These are phyloP conservation scores for Westerdykella ornata DNA, from an alignment of 2,329 filamentous ascomycete genomes.

Conservation along the genomic window DNA sequence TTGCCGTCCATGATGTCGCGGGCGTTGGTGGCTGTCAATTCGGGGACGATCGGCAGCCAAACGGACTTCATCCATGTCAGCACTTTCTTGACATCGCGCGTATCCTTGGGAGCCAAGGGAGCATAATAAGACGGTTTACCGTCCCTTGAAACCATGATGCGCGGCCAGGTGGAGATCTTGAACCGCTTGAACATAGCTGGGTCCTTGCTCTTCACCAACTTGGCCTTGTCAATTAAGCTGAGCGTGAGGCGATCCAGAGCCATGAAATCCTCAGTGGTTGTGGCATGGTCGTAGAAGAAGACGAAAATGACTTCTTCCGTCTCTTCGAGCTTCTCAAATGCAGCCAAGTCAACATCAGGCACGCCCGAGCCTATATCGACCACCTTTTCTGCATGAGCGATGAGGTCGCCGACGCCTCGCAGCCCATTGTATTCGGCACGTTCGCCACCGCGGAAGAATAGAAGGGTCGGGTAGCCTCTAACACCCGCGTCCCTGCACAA, in stretches of 20 bases:
- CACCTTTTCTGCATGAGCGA: constrained; percentile 80
- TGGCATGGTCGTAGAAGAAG: constrained; percentile 96
- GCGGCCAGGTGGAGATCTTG: constrained; percentile 97
- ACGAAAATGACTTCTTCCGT: constrained; percentile 94
- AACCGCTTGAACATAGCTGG: constrained; percentile 68
- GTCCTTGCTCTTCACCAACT: constrained; percentile 85
- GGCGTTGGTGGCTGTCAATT: constrained; percentile 85
- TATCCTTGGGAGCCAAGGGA: constrained; percentile 78
- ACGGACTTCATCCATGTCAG: constrained; percentile 92
- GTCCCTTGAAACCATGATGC: constrained; percentile 80
- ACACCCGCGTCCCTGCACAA: constrained; percentile 90
- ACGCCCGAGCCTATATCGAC: constrained; percentile 70
- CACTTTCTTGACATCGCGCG: constrained; percentile 77
- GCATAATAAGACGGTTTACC: constrained; percentile 86
- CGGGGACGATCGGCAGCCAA: constrained; percentile 92
- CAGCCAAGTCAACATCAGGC: constrained; percentile 67
- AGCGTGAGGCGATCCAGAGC: constrained; percentile 81
- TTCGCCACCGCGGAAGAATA: constrained; percentile 89
- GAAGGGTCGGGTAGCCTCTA: constrained; percentile 75
- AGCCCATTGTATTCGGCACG: constrained; percentile 89
- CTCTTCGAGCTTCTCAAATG: constrained; percentile 77
- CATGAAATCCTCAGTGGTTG: constrained; percentile 82
- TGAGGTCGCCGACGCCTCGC: constrained; percentile 82
- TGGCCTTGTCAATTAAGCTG: constrained; percentile 83
- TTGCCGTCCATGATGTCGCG: constrained; percentile 92